Evolutionary conservation across 768 basidiomycete species (phyloP).

Genomic region (Austroboletus eburneus): DNA sequence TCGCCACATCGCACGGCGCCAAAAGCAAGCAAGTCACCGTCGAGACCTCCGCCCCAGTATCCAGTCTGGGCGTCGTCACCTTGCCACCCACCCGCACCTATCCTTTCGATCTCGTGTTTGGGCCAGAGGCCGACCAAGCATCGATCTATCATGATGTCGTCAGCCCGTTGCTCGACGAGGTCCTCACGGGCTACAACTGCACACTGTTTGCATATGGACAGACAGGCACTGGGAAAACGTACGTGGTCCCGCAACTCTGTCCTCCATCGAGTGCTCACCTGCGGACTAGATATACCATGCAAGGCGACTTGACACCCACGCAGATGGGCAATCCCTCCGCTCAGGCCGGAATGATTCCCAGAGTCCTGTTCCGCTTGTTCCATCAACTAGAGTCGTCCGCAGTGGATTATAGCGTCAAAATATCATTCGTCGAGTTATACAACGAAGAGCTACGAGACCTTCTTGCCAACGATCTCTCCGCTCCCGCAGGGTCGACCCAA

Average conservation of each 20-base stretch:
- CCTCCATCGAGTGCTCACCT: not conserved
- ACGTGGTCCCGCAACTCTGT: constrained; percentile 29
- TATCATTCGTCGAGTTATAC: constrained; percentile 93
- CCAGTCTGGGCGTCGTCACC: constrained; percentile 69
- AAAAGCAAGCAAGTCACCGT: constrained; percentile 75
- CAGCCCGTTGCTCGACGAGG: constrained; percentile 87
- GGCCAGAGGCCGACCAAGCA: constrained; percentile 93
- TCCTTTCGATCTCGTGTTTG: constrained; percentile 93
- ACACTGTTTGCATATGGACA: constrained; percentile 98
- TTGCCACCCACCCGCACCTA: constrained; percentile 82
- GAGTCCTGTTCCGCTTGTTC: constrained; percentile 88
- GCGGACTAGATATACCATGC: constrained; percentile 97
- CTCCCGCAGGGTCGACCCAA: constrained; percentile 62
- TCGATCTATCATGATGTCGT: constrained; percentile 94
- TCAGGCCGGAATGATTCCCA: constrained; percentile 94
- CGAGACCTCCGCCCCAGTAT: constrained; percentile 66
- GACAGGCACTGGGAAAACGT: constrained; percentile 99
- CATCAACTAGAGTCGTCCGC: constrained; percentile 74
- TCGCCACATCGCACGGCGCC: constrained; percentile 74
- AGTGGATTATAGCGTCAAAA: constrained; percentile 86
- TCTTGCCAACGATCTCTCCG: constrained; percentile 70
- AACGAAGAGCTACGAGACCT: constrained; percentile 98
- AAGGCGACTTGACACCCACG: constrained; percentile 83
- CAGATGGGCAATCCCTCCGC: constrained; percentile 84
- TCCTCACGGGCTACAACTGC: constrained; percentile 95